These are phyloP conservation scores for Akanthomyces uredinophilus DNA, from an alignment of 2,329 filamentous ascomycete species.

Conservation along the genomic window DNA sequence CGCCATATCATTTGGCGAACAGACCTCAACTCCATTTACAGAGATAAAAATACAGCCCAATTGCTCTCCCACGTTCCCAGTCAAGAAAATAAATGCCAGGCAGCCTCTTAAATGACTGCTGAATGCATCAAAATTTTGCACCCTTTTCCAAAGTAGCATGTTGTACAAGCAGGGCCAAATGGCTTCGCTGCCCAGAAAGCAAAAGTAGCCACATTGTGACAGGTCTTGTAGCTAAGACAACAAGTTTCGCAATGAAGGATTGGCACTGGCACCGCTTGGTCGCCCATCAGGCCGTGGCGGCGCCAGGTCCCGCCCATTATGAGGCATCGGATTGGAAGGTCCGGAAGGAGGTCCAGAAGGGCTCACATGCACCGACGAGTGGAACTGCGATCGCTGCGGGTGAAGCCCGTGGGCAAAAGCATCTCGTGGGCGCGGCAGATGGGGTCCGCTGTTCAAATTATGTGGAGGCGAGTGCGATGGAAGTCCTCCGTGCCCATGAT, in stretches of 20 bases:
- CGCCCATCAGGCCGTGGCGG: slow-evolving; percentile 36
- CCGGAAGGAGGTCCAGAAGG: slow-evolving; percentile 35
- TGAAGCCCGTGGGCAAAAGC: slow-evolving; percentile 37
- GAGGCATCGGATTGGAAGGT: slow-evolving; percentile 30
- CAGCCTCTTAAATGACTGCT: not conserved
- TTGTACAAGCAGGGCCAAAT: slow-evolving; percentile 6
- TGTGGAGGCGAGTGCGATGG: slow-evolving; percentile 20
- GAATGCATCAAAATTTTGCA: not conserved
- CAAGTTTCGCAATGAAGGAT: slow-evolving; percentile 69
- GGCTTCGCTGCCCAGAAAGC: not conserved
- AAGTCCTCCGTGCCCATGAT: slow-evolving; percentile 20
- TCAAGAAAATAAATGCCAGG: not conserved
- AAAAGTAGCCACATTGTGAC: not conserved
- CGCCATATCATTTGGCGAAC: not conserved
- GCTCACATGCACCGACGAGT: slow-evolving; percentile 37
- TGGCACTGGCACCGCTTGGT: slow-evolving; percentile 67
- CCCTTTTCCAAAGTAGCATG: not conserved
- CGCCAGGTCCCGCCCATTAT: slow-evolving; percentile 27
- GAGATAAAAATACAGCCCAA: not conserved
- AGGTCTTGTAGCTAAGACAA: slow-evolving; percentile 46
- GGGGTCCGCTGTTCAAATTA: slow-evolving; percentile 29
- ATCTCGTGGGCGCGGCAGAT: slow-evolving; percentile 28
- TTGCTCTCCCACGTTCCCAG: not conserved
- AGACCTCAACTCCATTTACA: slow-evolving; percentile 2
- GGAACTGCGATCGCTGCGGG: slow-evolving; percentile 36